Conservation (phyloP, 805 yeast species). For the Zygotorulaspora sp. region DNA sequence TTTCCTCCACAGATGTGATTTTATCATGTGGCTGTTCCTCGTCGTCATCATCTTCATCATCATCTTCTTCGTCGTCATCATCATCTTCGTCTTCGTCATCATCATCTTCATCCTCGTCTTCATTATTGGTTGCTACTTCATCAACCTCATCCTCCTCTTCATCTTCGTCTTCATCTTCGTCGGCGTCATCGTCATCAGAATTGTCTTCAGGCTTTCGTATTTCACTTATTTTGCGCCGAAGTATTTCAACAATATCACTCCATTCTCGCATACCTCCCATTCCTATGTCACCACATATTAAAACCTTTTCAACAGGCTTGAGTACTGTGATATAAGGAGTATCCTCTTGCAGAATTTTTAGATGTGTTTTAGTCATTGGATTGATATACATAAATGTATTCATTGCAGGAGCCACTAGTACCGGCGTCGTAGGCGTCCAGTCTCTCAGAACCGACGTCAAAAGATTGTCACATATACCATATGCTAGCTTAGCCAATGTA, state of each 20-base stretch:
- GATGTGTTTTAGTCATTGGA: slow-evolving; percentile 70
- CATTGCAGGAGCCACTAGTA: slow-evolving; percentile 80
- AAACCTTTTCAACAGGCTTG: slow-evolving; percentile 77
- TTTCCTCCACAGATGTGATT: no score
- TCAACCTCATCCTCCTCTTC: slow-evolving; percentile 40
- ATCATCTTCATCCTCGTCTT: slow-evolving; percentile 6
- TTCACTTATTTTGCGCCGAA: slow-evolving; percentile 37
- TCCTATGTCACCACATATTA: slow-evolving; percentile 79
- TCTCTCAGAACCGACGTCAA: slow-evolving; percentile 69
- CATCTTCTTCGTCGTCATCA: slow-evolving; percentile 7
- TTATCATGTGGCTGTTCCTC: no score
- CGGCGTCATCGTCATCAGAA: slow-evolving; percentile 38
- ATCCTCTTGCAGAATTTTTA: slow-evolving; percentile 57
- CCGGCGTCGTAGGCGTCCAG: slow-evolving; percentile 73
- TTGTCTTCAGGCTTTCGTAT: slow-evolving; percentile 37
- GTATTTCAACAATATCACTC: slow-evolving; percentile 70
- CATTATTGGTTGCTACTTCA: slow-evolving; percentile 26
- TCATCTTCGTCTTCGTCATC: slow-evolving; percentile 12
- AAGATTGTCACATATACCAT: slow-evolving; percentile 74
- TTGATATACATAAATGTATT: slow-evolving; percentile 80
- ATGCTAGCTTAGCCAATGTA: slow-evolving; percentile 66
- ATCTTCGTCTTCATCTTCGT: slow-evolving; percentile 40
- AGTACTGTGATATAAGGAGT: slow-evolving; percentile 70
- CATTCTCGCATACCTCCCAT: slow-evolving; percentile 93
- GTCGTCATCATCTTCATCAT: slow-evolving; percentile 13